phyloP scores from a whole-genome alignment of 306 rosid genomes.

The Castanea mollissima region DNA sequence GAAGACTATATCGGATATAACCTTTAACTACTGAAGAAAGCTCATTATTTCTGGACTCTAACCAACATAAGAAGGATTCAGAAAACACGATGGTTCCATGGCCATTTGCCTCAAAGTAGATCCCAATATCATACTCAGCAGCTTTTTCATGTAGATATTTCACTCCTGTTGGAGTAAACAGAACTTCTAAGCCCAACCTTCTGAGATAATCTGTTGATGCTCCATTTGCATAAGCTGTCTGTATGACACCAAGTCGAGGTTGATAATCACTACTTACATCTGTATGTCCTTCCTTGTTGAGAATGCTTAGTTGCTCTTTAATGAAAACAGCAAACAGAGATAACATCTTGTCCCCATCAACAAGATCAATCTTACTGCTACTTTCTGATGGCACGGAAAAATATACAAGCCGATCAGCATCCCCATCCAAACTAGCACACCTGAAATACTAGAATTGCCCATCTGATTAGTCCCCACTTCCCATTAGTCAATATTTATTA shows the following conservation, averaged over 20 bases:
- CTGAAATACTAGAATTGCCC: constrained; percentile 67
- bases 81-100: constrained; percentile 93
- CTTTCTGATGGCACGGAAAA: constrained; percentile 56
- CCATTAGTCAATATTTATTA: neutral
- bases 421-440: constrained; percentile 98
- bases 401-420: constrained; percentile 93
- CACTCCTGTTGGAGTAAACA: constrained; percentile 85
- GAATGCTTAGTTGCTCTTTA: constrained; percentile 69
- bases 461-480: constrained; percentile 17
- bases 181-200: constrained; percentile 72
- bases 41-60: constrained; percentile 42
- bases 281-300: constrained; percentile 39
- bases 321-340: constrained; percentile 76
- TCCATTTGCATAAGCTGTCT: constrained; percentile 96
- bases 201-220: constrained; percentile 81
- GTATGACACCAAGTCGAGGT: constrained; percentile 69
- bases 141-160: constrained; percentile 90
- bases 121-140: constrained; percentile 73
- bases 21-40: constrained; percentile 57
- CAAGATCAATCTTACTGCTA: constrained; percentile 57
- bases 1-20: constrained; percentile 21
- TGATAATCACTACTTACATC: constrained; percentile 28
- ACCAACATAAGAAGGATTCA: constrained; percentile 51
- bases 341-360: constrained; percentile 92
- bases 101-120: constrained; percentile 98